Evolutionary conservation across 441 rosid genomes (phyloP).

Genomic region (Arabidopsis lyrata): DNA sequence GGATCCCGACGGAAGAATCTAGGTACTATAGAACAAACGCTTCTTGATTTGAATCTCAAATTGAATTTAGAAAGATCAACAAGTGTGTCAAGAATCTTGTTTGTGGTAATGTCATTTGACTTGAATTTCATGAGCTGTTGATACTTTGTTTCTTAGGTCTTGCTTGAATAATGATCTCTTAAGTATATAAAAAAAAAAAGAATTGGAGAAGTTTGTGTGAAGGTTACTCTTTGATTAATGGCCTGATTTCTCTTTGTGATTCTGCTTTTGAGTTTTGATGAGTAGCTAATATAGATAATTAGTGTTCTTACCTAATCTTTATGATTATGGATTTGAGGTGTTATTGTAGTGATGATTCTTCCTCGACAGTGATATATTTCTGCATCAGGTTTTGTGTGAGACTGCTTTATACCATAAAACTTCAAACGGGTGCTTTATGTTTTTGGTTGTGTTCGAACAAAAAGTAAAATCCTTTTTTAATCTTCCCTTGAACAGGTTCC

Average conservation of each 20-base stretch:
- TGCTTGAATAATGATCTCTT: neutral
- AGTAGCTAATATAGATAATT: neutral
- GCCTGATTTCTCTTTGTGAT: neutral
- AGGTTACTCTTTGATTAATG: neutral
- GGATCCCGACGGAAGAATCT: slow-evolving; percentile 92
- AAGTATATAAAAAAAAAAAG: neutral
- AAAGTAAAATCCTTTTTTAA: neutral
- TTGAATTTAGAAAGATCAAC: slow-evolving; percentile 1
- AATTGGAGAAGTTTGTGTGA: slow-evolving; percentile 1
- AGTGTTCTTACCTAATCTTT: neutral
- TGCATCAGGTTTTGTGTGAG: slow-evolving; percentile 6
- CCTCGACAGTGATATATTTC: neutral
- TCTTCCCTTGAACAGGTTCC: slow-evolving; percentile 60
- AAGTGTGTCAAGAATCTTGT: slow-evolving; percentile 11
- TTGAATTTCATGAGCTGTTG: slow-evolving; percentile 21
- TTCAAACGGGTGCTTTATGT: neutral
- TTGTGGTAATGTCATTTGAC: neutral
- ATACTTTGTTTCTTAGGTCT: neutral
- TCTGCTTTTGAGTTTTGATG: slow-evolving; percentile 17
- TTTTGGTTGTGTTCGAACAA: slow-evolving; percentile 12
- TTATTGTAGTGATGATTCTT: slow-evolving; percentile 2
- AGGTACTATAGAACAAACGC: slow-evolving; percentile 50
- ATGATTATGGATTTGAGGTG: neutral
- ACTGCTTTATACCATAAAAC: neutral
- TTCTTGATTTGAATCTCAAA: slow-evolving; percentile 10